These are phyloP conservation scores for Mucor indicus DNA, from an alignment of 371 early-diverging fungal genomes.

Conservation along the genomic window DNA sequence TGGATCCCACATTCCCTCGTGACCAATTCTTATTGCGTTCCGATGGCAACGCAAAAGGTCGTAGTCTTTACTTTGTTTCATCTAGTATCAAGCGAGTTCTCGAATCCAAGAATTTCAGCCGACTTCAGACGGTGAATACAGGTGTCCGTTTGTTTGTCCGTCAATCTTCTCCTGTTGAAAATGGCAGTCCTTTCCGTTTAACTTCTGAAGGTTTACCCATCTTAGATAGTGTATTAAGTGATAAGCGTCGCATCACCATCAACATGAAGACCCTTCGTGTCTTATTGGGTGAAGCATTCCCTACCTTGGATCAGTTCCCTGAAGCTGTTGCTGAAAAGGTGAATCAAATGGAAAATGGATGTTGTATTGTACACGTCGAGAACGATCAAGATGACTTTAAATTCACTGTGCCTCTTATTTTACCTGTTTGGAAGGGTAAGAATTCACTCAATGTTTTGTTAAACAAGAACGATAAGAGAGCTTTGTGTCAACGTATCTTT, in stretches of 20 bases:
- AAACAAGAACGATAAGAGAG: slow-evolving; percentile 68
- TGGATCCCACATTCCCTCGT: slow-evolving; percentile 68
- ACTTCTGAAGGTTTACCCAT: slow-evolving; percentile 76
- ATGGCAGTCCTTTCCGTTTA: slow-evolving; percentile 73
- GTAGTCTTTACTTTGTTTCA: slow-evolving; percentile 81
- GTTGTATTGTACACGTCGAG: slow-evolving; percentile 57
- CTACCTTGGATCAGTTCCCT: slow-evolving; percentile 48
- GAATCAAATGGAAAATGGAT: slow-evolving; percentile 37
- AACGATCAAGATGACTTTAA: slow-evolving; percentile 3
- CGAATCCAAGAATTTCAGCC: slow-evolving; percentile 57
- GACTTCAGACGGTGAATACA: slow-evolving; percentile 85
- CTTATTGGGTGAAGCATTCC: slow-evolving; percentile 61
- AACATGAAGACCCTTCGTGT: slow-evolving; percentile 49
- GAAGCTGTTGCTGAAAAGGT: slow-evolving; percentile 4
- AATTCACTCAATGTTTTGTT: slow-evolving; percentile 70
- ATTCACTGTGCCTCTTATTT: slow-evolving; percentile 44
- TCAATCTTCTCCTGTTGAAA: slow-evolving; percentile 55
- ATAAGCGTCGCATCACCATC: slow-evolving; percentile 53
- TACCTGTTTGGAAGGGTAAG: slow-evolving; percentile 77
- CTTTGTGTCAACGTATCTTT: slow-evolving; percentile 43
- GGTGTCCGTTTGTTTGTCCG: slow-evolving; percentile 85
- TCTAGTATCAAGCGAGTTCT: slow-evolving; percentile 70
- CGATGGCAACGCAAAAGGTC: slow-evolving; percentile 60
- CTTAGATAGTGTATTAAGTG: slow-evolving; percentile 57
- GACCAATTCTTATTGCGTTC: slow-evolving; percentile 84